Evolutionary conservation across 331 rosid genomes (phyloP).

Genomic region (Dryas integrifolia): DNA sequence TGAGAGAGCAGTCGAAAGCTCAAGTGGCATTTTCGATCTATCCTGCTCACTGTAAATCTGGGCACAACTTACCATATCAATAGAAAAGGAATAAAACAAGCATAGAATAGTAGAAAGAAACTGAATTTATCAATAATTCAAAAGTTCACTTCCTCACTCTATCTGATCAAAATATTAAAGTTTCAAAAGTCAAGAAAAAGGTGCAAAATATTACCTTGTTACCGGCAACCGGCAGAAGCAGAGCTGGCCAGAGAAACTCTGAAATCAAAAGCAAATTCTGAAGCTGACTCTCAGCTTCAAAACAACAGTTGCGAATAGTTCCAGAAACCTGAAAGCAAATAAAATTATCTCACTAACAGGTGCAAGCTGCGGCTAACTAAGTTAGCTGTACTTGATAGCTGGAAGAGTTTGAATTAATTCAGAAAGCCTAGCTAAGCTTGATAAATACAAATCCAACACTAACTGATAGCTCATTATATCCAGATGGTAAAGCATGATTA

Average conservation of each 20-base stretch:
- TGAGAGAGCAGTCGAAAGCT: conserved; percentile 78
- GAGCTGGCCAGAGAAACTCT: conserved; percentile 97
- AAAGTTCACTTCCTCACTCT: background rate
- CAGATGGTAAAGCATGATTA: background rate
- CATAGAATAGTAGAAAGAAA: background rate
- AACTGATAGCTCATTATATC: background rate
- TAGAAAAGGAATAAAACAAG: background rate
- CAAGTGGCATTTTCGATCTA: conserved; percentile 87
- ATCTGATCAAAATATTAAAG: background rate
- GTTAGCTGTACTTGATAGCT: background rate
- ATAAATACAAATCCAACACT: background rate
- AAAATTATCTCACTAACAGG: conserved; percentile 10
- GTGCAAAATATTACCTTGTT: conserved; percentile 57
- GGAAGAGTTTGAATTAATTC: background rate
- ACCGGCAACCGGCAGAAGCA: conserved; percentile 94
- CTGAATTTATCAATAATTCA: background rate
- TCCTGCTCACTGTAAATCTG: conserved; percentile 77
- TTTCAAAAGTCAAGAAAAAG: conserved; percentile 1
- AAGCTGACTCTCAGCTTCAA: conserved; percentile 79
- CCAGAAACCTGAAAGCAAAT: conserved; percentile 68
- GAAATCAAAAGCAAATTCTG: conserved; percentile 84
- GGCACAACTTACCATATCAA: conserved; percentile 17
- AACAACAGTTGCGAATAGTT: conserved; percentile 90
- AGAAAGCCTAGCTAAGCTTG: background rate
- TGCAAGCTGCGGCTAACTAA: conserved; percentile 12